Conservation (phyloP, 73 alveolate genomes). For the Chromera velia region DNA sequence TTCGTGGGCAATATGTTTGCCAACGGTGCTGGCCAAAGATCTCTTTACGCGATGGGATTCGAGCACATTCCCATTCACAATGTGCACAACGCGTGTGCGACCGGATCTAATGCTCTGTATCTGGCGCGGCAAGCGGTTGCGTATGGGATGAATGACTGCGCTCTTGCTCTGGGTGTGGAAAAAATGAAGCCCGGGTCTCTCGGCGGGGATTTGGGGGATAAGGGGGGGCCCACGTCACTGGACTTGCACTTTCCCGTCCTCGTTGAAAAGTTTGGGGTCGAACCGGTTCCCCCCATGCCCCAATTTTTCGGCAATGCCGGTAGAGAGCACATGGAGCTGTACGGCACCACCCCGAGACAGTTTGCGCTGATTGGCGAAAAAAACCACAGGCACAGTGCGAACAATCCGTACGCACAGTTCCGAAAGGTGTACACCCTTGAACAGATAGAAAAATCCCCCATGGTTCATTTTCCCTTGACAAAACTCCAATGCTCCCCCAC, state of each 20-base stretch:
- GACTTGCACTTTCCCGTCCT: slow-evolving; percentile 45
- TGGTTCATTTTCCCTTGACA: slow-evolving; percentile 62
- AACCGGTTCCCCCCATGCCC: slow-evolving; percentile 70
- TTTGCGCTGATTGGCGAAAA: slow-evolving; percentile 72
- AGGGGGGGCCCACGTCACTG: slow-evolving; percentile 60
- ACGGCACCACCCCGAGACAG: slow-evolving; percentile 69
- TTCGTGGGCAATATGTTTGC: slow-evolving; percentile 77
- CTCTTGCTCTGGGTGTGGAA: slow-evolving; percentile 75
- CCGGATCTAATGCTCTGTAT: slow-evolving; percentile 74
- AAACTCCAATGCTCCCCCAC: slow-evolving; percentile 80
- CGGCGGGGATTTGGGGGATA: slow-evolving; percentile 57
- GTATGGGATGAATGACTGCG: slow-evolving; percentile 63
- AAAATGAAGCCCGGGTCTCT: slow-evolving; percentile 71
- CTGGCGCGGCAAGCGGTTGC: slow-evolving; percentile 50
- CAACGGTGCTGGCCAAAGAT: slow-evolving; percentile 78
- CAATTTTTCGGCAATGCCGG: slow-evolving; percentile 79
- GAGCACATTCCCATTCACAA: slow-evolving; percentile 75
- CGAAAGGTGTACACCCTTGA: slow-evolving; percentile 72
- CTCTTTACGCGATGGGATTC: slow-evolving; percentile 77
- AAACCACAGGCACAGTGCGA: slow-evolving; percentile 67
- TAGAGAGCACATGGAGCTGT: slow-evolving; percentile 71
- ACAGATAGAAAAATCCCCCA: slow-evolving; percentile 54
- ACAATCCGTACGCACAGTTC: slow-evolving; percentile 74
- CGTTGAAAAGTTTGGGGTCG: slow-evolving; percentile 50
- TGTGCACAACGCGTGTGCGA: slow-evolving; percentile 76